Base-by-base conservation (phyloP, 2,329 filamentous ascomycete species). In the Albifimbria verrucaria region DNA sequence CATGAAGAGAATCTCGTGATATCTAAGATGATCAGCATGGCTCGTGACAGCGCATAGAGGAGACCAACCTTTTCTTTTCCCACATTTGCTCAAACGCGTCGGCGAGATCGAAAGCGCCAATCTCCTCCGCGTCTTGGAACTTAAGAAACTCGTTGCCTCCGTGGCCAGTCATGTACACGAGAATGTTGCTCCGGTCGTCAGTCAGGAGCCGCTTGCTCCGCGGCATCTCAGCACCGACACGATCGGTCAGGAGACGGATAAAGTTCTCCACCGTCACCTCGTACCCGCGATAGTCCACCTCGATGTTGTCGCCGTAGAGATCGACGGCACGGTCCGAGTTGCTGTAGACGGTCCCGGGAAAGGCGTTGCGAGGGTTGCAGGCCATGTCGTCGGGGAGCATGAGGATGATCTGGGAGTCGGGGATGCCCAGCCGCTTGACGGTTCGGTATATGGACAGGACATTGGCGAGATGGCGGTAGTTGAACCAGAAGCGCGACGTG, bases 341-440 rank as follows among this genome's bases (percentile, higher is more conserved):
- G 74, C 94, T 97, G 81, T 97, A 99, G 25, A 99, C 94, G 50
- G 92, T 97, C 50, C 94, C 94, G 0, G 94, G 92, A 71, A 99
- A 99, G 48, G 92, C 92, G 70, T 99, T 99, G 65, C 94, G 91
- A 26, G 94, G 94, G 74, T 99, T 99, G 80, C 94, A 99, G 39
- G 94, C 94, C 91, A 99, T 97, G 76, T 99, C 94, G 71, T 99
- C 94, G 21, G 94, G 94, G n/a, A 99, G 85, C 92, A 99, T 97
- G 61, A 99, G 88, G 69, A 99, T 97, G 74, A 99, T 99, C 71
- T 99, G 94, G 49, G 91, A 96, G 73, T 99, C 94, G 32, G 94
- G 94, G 55, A 99, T 99, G 47, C 94, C 94, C 36, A 99, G 86
- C 12, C 94, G 90, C 77, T 99, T 99, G 58, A 99, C 94, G 53